Evolutionary conservation across 177 flowering plant species (phyloP).

Genomic region (Tripterygium wilfordii): DNA sequence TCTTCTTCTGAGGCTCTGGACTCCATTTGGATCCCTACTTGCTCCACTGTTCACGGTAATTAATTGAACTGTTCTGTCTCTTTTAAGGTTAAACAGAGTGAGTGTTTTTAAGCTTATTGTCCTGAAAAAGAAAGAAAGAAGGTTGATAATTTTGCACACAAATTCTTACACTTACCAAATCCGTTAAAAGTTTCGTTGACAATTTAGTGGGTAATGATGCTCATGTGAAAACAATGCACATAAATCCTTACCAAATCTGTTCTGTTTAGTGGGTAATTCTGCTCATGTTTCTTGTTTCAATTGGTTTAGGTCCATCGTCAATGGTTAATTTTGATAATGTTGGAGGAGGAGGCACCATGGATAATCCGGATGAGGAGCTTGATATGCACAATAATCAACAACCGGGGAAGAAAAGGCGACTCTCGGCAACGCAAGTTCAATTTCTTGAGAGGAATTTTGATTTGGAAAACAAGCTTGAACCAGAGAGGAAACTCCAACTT

Average conservation of each 20-base stretch:
- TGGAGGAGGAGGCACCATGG: conserved; percentile 5
- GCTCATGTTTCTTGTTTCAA: not conserved
- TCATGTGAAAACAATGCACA: no score
- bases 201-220: not conserved
- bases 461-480: conserved; percentile 39
- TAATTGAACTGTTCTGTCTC: conserved; percentile 2
- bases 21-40: conserved; percentile 15
- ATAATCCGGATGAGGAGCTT: conserved; percentile 16
- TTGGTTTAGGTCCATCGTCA: conserved; percentile 6
- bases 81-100: conserved; percentile 16
- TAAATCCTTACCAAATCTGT: no score
- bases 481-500: conserved; percentile 31
- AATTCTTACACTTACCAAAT: not conserved
- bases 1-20: conserved; percentile 12
- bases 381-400: conserved; percentile 19
- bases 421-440: conserved; percentile 24
- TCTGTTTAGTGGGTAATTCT: not conserved
- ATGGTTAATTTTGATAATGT: conserved; percentile 13
- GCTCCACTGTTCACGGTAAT: no score
- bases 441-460: conserved; percentile 34
- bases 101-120: no score
- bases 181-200: no score
- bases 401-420: conserved; percentile 35
- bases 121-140: not conserved
- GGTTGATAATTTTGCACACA: not conserved